phyloP scores from a whole-genome alignment of 768 basidiomycete genomes.

The Tylopilus rubrobrunneus region DNA sequence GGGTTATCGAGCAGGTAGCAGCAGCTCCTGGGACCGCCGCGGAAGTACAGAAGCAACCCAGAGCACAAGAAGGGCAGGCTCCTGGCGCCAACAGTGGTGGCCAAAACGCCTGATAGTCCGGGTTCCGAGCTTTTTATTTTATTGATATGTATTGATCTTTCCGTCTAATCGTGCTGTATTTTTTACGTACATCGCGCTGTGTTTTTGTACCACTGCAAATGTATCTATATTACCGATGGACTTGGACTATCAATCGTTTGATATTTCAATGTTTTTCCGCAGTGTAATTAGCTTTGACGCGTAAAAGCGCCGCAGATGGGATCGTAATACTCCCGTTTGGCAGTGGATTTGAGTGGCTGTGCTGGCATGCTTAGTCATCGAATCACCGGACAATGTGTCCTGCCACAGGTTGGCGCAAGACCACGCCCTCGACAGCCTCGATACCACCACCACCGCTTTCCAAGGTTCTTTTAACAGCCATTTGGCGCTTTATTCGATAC shows the following conservation, averaged over 20 bases:
- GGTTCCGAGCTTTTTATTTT: neutral
- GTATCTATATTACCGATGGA: neutral
- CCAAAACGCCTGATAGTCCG: neutral
- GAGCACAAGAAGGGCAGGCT: too few species aligned
- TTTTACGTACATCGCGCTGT: neutral
- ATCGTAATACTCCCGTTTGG: too few species aligned
- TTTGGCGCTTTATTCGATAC: neutral
- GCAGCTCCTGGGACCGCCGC: too few species aligned
- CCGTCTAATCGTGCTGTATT: neutral
- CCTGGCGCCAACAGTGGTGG: neutral
- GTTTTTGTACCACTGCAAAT: neutral
- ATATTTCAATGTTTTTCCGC: too few species aligned
- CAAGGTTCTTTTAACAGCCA: neutral
- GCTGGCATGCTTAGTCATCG: neutral
- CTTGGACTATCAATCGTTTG: neutral
- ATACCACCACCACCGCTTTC: neutral
- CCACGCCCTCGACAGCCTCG: slow-evolving; percentile 7
- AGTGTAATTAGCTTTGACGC: too few species aligned
- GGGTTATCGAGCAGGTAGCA: neutral
- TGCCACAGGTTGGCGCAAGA: slow-evolving; percentile 16
- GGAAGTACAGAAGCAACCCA: too few species aligned
- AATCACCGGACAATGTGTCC: neutral
- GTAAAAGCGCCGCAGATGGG: too few species aligned
- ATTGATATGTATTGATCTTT: neutral
- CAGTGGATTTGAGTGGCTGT: neutral